A percentile compares a stretch with the other conserved stretches of the same genome.
Conservation (phyloP, 164 flowering plant genomes). For the Chloranthus sessilifolius region DNA sequence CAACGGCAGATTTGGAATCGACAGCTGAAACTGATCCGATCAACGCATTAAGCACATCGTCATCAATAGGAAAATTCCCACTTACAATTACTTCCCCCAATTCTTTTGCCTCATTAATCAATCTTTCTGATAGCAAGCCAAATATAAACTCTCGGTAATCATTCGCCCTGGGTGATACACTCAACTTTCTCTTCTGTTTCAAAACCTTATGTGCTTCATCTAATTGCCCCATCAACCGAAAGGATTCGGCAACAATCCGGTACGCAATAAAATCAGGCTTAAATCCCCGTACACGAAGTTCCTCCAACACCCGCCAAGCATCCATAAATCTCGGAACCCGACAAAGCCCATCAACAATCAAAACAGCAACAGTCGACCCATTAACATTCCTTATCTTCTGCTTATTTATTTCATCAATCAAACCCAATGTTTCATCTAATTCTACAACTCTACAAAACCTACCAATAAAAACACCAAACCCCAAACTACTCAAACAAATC, state of each 20-base stretch:
- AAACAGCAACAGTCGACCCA: constrained; percentile 66
- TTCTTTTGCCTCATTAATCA: constrained; percentile 61
- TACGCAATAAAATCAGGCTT: constrained; percentile 97
- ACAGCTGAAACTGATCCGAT: constrained; percentile 59
- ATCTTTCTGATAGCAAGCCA: constrained; percentile 50
- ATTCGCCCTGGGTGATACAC: constrained; percentile 76
- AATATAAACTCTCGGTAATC: constrained; percentile 68
- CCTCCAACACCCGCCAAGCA: constrained; percentile 52
- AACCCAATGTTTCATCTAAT: constrained; percentile 26
- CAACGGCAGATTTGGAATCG: constrained; percentile 47
- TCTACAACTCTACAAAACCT: constrained; percentile 35
- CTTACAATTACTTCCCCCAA: constrained; percentile 58
- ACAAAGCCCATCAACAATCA: constrained; percentile 77
- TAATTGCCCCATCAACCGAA: constrained; percentile 30
- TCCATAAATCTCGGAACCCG: constrained; percentile 38
- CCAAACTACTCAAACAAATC: constrained; percentile 45
- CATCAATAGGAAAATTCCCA: constrained; percentile 76
- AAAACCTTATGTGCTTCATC: constrained; percentile 48
- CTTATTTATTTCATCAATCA: constrained; percentile 46
- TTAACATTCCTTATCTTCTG: constrained; percentile 29
- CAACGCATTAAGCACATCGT: constrained; percentile 66
- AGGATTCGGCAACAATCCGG: constrained; percentile 64
- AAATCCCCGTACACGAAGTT: constrained; percentile 58
- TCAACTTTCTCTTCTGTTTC: constrained; percentile 84
- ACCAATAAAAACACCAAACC: constrained; percentile 81